Conservation (phyloP, 2,329 filamentous ascomycete genomes). For the Xylariaceae sp. region DNA sequence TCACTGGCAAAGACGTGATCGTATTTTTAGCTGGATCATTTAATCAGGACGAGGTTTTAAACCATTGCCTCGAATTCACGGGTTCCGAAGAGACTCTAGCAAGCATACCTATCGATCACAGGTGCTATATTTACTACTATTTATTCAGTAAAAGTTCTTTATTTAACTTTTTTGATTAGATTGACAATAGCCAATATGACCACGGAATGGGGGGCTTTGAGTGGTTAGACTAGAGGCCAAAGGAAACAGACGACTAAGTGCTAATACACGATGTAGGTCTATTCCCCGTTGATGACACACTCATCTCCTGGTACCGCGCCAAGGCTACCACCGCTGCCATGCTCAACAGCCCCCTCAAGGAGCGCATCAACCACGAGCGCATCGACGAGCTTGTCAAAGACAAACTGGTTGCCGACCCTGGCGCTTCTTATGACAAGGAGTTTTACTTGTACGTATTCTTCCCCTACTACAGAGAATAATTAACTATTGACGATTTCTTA, state of each 20-base stretch:
- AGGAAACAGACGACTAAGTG: slow-evolving; percentile 61
- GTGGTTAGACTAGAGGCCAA: slow-evolving; percentile 71
- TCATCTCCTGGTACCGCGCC: slow-evolving; percentile 75
- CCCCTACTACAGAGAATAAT: too few species aligned
- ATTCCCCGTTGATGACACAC: slow-evolving; percentile 79
- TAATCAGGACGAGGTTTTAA: slow-evolving; percentile 85
- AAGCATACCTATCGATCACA: slow-evolving; percentile 72
- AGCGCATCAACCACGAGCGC: slow-evolving; percentile 72
- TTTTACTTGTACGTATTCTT: too few species aligned
- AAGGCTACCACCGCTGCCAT: slow-evolving; percentile 78
- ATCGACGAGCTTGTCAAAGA: slow-evolving; percentile 76
- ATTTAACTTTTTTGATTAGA: slow-evolving; percentile 44
- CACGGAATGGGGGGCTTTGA: slow-evolving; percentile 66
- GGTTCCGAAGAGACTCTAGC: slow-evolving; percentile 78
- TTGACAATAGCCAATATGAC: slow-evolving; percentile 82
- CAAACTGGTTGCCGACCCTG: slow-evolving; percentile 73
- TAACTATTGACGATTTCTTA: too few species aligned
- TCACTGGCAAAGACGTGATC: slow-evolving; percentile 94
- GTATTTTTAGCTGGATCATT: slow-evolving; percentile 87
- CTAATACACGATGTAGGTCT: slow-evolving; percentile 51
- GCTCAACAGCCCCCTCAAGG: slow-evolving; percentile 55
- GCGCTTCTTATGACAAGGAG: slow-evolving; percentile 81
- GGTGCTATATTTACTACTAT: background rate
- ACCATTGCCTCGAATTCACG: slow-evolving; percentile 88
- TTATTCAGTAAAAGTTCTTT: too few species aligned